These are phyloP conservation scores for Coccomyxa sp. DNA, from an alignment of 139 green algal species.

Conservation along the genomic window DNA sequence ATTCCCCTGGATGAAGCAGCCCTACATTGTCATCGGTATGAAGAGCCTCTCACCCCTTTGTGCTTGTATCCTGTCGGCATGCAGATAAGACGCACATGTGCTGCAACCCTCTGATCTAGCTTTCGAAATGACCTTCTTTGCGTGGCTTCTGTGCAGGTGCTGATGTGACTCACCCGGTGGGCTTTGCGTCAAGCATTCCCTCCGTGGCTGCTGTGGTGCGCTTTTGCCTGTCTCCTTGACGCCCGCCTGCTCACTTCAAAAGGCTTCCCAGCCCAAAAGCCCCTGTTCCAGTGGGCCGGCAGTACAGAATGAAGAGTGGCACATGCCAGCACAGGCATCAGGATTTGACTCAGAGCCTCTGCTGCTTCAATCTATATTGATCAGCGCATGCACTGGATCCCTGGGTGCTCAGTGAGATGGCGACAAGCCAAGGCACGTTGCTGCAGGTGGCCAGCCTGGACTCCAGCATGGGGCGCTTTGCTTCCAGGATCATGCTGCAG, in stretches of 20 bases:
- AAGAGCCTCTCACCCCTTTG: neutral
- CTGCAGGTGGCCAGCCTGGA: slow-evolving; percentile 52
- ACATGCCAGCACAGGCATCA: too few relatives aligned
- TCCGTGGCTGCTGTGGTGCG: slow-evolving; percentile 61
- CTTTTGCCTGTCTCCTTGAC: too few relatives aligned
- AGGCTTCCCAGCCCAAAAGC: too few relatives aligned
- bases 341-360: too few relatives aligned
- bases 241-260: too few relatives aligned
- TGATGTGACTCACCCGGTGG: slow-evolving; percentile 57
- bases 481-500: slow-evolving; percentile 36
- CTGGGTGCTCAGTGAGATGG: too few relatives aligned
- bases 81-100: neutral
- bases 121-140: neutral
- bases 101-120: too few relatives aligned
- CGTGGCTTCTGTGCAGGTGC: slow-evolving; percentile 12
- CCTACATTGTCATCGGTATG: slow-evolving; percentile 63
- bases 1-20: slow-evolving; percentile 6
- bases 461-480: slow-evolving; percentile 30
- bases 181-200: slow-evolving; percentile 26
- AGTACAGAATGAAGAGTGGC: too few relatives aligned
- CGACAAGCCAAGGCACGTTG: too few relatives aligned
- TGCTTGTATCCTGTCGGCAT: neutral
- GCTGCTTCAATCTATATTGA: too few relatives aligned
- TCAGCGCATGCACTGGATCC: too few relatives aligned
- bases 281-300: too few relatives aligned